These are phyloP conservation scores for Coniochaeta sp. DNA, from an alignment of 2,329 filamentous ascomycete species.

Conservation along the genomic window DNA sequence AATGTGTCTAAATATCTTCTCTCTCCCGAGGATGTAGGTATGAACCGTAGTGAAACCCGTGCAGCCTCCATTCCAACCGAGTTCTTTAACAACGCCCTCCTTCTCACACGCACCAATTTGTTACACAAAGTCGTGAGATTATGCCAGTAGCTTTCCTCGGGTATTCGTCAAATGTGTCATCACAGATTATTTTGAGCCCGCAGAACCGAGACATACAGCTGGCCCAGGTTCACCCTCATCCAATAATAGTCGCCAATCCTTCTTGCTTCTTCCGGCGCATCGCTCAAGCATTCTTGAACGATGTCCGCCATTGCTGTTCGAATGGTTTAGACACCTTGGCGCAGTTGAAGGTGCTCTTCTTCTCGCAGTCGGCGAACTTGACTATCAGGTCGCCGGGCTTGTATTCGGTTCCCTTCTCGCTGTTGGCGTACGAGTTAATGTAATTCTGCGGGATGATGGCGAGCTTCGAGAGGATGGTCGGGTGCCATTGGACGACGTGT, in stretches of 20 bases:
- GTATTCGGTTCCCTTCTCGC: conserved; percentile 56
- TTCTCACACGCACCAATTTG: conserved; percentile 1
- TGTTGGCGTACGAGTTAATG: conserved; percentile 69
- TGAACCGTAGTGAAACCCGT: neutral
- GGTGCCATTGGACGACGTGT: conserved; percentile 92
- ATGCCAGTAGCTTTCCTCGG: too few species aligned
- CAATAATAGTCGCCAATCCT: too few species aligned
- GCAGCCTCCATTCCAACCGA: conserved; percentile 3
- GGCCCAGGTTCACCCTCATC: neutral
- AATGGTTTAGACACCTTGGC: conserved; percentile 59
- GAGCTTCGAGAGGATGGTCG: conserved; percentile 84
- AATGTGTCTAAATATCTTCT: neutral
- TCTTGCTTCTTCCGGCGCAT: neutral
- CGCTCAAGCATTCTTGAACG: conserved; percentile 40
- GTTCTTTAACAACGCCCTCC: neutral
- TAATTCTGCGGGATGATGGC: conserved; percentile 81
- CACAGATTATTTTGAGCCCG: neutral
- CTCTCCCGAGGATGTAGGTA: too few species aligned
- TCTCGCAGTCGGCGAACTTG: conserved; percentile 67
- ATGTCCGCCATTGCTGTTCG: conserved; percentile 37
- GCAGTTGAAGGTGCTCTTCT: conserved; percentile 53
- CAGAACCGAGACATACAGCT: neutral
- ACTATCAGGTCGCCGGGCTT: conserved; percentile 80
- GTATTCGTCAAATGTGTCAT: conserved; percentile 3
- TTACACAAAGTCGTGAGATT: conserved; percentile 1